Evolutionary conservation across 2,329 filamentous ascomycete species (phyloP), one percentile per base, ranked within the genome.

Genomic region (Escovopsis sp.): DNA sequence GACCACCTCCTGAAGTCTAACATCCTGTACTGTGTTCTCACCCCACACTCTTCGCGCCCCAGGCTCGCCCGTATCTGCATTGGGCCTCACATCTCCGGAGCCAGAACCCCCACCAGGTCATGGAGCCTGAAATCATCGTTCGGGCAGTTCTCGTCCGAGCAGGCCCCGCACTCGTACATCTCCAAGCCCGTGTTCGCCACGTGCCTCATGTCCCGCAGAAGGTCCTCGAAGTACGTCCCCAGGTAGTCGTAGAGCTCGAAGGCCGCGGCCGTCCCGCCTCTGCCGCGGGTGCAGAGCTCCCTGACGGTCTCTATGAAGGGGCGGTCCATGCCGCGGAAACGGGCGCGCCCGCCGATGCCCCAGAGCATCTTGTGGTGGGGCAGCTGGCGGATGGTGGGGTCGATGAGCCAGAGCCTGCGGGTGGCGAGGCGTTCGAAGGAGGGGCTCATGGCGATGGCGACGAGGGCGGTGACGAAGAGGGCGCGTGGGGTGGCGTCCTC

Each of bases 321-420:
- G 13, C 27, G n/a, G 12, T 28, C 27, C 27, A 28, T 13, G 27
- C 27, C 27, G 27, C 15, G 12, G 12, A 28, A 28, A 13, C 9
- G n/a, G 27, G n/a, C 12, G n/a, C 27, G 27, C 9, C 6, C 2
- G 6, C 4, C 27, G 13, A 28, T 28, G 27, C 9, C 9, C 4
- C 27, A 5, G 27, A 28, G 27, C 13, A 2, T 8, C 10, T 28
- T 15, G 27, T 31, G 14, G 14, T 31, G n/a, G 14, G 30, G 5
- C 30, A n/a, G 32, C n/a, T 15, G 35, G 12, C 34, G 31, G 17
- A 37, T 6, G 25, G 13, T 33, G 11, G 29, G 27, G 6, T 37
- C 35, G 18, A 37, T 34, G 15, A 37, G 31, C 32, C 32, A 37
- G 12, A 37, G 7, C 11, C 3, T 29, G 18, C 31, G 1, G 10